These are phyloP conservation scores for Brettanomyces nanus DNA, from an alignment of 805 yeast species.

Conservation along the genomic window DNA sequence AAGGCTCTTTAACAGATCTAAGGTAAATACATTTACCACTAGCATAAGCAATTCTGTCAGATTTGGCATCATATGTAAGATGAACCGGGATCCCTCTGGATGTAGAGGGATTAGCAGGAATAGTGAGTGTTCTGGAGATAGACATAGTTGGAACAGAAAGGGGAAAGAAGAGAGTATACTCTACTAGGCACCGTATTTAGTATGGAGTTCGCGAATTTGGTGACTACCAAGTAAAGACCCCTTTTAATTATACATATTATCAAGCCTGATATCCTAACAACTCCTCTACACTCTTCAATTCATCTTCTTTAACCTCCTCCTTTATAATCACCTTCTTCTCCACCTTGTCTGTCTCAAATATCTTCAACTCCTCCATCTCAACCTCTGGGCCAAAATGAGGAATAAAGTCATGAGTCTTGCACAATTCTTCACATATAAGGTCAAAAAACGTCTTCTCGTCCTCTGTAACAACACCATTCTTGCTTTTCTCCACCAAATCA, in stretches of 20 bases:
- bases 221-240: no score
- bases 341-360: not conserved
- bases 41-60: slow-evolving; percentile 72
- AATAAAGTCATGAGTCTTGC: no score
- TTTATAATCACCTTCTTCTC: not conserved
- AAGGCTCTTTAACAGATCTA: slow-evolving; percentile 52
- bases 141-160: slow-evolving; percentile 12
- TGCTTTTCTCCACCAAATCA: slow-evolving; percentile 7
- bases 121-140: slow-evolving; percentile 21
- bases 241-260: no score
- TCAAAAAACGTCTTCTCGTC: slow-evolving; percentile 4
- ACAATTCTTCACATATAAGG: slow-evolving; percentile 3
- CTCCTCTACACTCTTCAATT: slow-evolving; percentile 3
- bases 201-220: no score
- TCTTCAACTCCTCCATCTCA: slow-evolving; percentile 4
- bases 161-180: no score
- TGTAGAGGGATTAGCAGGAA: slow-evolving; percentile 80
- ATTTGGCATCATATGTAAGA: slow-evolving; percentile 62
- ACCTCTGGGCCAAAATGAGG: no score
- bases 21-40: slow-evolving; percentile 73
- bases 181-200: no score
- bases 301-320: not conserved
- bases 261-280: no score
- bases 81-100: slow-evolving; percentile 61
- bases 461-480: not conserved